Evolutionary conservation across 345 rosid species (phyloP), one percentile per base, ranked within the genome.

Genomic region (Noccaea bulbosa): DNA sequence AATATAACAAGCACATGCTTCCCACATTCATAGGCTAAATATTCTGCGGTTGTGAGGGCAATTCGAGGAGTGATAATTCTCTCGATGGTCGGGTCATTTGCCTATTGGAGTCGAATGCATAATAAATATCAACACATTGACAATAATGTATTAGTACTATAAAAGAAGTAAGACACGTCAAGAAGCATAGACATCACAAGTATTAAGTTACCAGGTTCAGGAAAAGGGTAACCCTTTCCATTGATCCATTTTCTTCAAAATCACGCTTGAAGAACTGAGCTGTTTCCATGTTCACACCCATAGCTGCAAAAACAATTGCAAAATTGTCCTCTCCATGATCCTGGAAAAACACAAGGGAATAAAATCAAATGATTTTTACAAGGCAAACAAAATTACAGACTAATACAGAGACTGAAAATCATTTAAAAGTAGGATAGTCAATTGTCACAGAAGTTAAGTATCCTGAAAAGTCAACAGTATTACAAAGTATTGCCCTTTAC

Each of bases 261-360:
- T 94, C 99, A 35, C 99, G 98, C 79, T 94, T 94, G 85, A 94
- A 91, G 79, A 94, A 94, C 81, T 94, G 98, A 44, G 99, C 99
- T 37, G 99, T 94, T 81, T 94, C 99, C 99, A 94, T 94, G 84
- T 94, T 94, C 33, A 94, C 99, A 57, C 99, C 99, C 99, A 94
- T 94, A 71, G 99, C 99, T 70, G 99, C 99, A 66, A 95, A 95
- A 8, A 95, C 98, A 78, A 95, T 92, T 33, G 99, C 99, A 81
- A 95, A 95, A 77, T 95, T 95, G 84, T 92, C 98, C 69, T 95
- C 98, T 63, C 80, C 96, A 7, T 55, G 84, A 75, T 80, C 98
- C 99, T 95, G 82, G 55, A 79, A 39, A 40, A 63, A 57, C 60
- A 34, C 39, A 71, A 50, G 22, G 43, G 38, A 37, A 37, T 6